A percentile compares a stretch with the other conserved stretches of the same genome.
phyloP scores from a whole-genome alignment of 129 eudicot species.

The Flaveria sonorensis region DNA sequence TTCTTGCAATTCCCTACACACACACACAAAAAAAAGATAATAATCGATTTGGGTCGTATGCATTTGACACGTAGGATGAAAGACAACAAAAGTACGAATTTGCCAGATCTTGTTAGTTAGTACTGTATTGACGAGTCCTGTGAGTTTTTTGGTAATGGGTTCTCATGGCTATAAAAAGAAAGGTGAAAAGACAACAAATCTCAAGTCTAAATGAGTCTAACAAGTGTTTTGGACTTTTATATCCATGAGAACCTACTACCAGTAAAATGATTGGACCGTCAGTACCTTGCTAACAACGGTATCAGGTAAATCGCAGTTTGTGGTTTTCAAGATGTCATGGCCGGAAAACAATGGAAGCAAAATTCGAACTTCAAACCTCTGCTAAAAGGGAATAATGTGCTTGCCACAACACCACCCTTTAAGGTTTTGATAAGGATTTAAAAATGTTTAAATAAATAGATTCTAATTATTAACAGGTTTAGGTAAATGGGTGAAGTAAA shows the following conservation, averaged over 20 bases:
- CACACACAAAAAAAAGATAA: background rate
- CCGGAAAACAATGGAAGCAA: no score
- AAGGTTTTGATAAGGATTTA: background rate
- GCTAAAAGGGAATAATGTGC: no score
- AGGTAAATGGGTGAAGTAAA: background rate
- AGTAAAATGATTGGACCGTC: no score
- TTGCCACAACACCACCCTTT: no score
- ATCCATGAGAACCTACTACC: no score
- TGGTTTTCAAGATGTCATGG: no score
- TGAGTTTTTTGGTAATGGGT: no score
- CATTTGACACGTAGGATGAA: slow-evolving; percentile 2
- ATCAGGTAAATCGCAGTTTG: no score
- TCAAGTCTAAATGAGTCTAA: background rate
- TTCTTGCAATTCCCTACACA: slow-evolving; percentile 69
- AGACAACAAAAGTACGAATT: slow-evolving; percentile 3
- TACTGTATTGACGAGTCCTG: no score
- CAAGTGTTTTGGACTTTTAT: no score
- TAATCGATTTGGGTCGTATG: background rate
- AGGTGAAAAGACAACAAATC: background rate
- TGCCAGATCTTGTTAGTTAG: no score
- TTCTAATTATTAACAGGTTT: background rate
- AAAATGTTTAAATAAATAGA: background rate
- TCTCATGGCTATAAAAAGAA: background rate
- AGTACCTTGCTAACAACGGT: background rate
- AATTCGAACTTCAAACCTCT: no score